phyloP scores from a whole-genome alignment of 78 protist genomes.

The Dictyostelium discoideum region DNA sequence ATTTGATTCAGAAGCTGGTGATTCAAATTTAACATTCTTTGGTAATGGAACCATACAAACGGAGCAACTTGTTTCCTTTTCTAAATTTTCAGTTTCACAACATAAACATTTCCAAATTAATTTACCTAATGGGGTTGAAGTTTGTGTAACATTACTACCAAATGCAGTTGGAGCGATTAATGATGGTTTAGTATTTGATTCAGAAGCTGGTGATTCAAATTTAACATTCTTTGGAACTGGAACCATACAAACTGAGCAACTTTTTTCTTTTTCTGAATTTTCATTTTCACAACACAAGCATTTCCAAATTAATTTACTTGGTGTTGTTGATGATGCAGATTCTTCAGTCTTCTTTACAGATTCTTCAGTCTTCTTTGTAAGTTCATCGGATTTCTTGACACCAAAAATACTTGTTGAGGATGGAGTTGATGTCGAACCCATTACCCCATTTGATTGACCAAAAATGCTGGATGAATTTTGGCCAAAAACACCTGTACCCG shows the following conservation, averaged over 20 bases:
- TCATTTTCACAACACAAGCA: constrained; percentile 50
- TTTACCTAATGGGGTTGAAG: background rate
- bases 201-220: background rate
- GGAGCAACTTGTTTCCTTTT: background rate
- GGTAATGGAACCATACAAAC: constrained; percentile 54
- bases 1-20: background rate
- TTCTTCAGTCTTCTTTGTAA: background rate
- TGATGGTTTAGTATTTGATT: background rate
- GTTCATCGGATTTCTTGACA: background rate
- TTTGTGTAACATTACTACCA: background rate
- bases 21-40: constrained; percentile 1
- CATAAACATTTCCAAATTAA: constrained; percentile 50
- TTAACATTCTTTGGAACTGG: constrained; percentile 25
- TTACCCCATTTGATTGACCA: background rate
- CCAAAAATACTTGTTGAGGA: background rate
- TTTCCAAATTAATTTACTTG: constrained; percentile 25
- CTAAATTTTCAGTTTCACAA: constrained; percentile 31
- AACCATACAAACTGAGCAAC: constrained; percentile 45
- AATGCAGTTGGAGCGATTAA: background rate
- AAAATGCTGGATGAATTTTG: background rate
- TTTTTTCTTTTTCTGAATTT: background rate
- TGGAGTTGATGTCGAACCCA: background rate
- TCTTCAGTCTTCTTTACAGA: no score
- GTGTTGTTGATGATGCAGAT: background rate
- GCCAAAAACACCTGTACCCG: background rate